Conservation (phyloP, 2,329 filamentous ascomycete species). For the Fusarium fujikuroi region DNA sequence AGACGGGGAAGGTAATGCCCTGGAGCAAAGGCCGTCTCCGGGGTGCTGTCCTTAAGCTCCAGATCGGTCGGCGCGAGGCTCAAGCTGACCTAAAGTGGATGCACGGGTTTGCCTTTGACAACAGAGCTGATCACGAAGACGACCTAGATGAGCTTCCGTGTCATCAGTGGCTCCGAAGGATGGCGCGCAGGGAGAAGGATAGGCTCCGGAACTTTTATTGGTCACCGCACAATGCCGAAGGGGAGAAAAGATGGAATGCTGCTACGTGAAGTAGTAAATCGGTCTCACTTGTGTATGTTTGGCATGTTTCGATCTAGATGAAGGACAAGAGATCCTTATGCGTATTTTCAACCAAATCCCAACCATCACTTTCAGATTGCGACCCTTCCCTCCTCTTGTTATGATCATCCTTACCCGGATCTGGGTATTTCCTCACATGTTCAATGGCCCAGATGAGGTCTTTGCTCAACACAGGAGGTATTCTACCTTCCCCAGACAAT, state of each 20-base stretch:
- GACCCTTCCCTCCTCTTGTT: background rate
- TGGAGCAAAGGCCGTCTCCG: background rate
- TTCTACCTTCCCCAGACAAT: slow-evolving; percentile 58
- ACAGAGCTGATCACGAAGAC: background rate
- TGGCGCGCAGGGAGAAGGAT: background rate
- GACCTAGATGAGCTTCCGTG: background rate
- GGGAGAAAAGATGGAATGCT: background rate
- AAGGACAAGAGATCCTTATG: slow-evolving; percentile 1
- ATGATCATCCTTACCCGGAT: slow-evolving; percentile 41
- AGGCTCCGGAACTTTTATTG: background rate
- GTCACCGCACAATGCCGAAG: background rate
- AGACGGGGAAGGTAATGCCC: too few species aligned
- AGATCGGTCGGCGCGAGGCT: background rate
- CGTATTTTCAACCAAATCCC: slow-evolving; percentile 24
- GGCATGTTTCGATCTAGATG: background rate
- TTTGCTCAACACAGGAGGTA: slow-evolving; percentile 57
- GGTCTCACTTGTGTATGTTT: background rate
- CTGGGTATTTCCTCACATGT: slow-evolving; percentile 60
- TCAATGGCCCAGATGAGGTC: slow-evolving; percentile 61
- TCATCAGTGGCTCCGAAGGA: background rate
- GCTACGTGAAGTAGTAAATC: background rate
- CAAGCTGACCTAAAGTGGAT: background rate
- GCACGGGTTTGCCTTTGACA: background rate
- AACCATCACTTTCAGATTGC: background rate
- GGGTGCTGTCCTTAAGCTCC: background rate